Evolutionary conservation across 495 filamentous ascomycete genomes (phyloP).

Genomic region (Pseudevernia furfuracea): DNA sequence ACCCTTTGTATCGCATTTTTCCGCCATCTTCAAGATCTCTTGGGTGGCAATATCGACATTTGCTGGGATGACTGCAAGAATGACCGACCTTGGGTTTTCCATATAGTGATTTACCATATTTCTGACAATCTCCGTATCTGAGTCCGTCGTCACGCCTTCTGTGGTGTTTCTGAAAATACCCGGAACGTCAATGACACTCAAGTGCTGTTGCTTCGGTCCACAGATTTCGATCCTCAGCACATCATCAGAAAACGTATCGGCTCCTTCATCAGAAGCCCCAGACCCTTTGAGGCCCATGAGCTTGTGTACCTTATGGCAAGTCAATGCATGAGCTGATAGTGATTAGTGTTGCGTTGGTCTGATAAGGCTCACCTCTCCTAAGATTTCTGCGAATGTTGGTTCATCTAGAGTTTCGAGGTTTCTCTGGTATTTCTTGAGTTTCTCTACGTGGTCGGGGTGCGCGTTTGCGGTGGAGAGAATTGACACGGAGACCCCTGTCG

Average conservation of each 20-base stretch:
- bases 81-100: constrained; percentile 18
- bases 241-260: constrained; percentile 38
- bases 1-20: constrained; percentile 28
- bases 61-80: constrained; percentile 27
- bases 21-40: constrained; percentile 21
- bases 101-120: constrained; percentile 42
- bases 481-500: constrained; percentile 15
- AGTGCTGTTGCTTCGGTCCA: constrained; percentile 40
- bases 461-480: not conserved
- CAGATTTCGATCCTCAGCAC: constrained; percentile 45
- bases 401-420: not conserved
- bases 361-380: not conserved
- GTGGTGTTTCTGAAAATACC: constrained; percentile 40
- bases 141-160: constrained; percentile 32
- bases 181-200: constrained; percentile 49
- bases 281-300: not conserved
- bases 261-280: constrained; percentile 17
- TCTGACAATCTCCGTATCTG: constrained; percentile 31
- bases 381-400: not conserved
- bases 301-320: not conserved
- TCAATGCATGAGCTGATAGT: not conserved
- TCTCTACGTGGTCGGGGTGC: not conserved
- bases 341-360: not conserved
- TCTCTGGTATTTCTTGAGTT: not conserved
- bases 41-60: constrained; percentile 27